These are phyloP conservation scores for Aspergillus japonicus DNA, from an alignment of 2,329 filamentous ascomycete species.

Conservation along the genomic window DNA sequence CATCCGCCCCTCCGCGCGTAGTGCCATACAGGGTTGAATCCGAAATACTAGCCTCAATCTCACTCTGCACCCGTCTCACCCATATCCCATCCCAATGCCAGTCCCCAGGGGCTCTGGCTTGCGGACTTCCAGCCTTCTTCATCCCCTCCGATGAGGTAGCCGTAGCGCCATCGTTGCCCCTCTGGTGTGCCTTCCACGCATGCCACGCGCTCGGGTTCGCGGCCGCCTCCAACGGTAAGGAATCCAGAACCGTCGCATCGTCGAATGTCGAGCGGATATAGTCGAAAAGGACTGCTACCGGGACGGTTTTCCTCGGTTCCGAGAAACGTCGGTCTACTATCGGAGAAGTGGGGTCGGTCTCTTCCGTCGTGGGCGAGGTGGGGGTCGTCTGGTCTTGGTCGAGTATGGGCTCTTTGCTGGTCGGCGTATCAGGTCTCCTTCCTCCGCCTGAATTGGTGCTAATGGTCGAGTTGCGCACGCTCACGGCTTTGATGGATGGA, in stretches of 20 bases:
- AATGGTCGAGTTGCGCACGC: conserved; percentile 36
- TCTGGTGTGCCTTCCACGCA: conserved; percentile 77
- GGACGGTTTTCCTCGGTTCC: conserved; percentile 44
- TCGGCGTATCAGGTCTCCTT: neutral
- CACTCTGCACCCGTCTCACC: conserved; percentile 82
- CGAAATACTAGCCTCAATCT: conserved; percentile 72
- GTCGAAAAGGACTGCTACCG: conserved; percentile 67
- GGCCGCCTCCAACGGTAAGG: conserved; percentile 74
- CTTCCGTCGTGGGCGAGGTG: neutral
- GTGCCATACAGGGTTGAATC: conserved; percentile 76
- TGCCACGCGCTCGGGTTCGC: conserved; percentile 93
- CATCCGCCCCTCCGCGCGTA: conserved; percentile 58
- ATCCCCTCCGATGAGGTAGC: conserved; percentile 19
- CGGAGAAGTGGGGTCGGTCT: conserved; percentile 2
- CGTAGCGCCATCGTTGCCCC: conserved; percentile 27
- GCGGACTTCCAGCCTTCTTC: conserved; percentile 47
- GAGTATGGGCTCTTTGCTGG: neutral
- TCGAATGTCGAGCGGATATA: conserved; percentile 85
- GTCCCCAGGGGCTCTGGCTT: conserved; percentile 65
- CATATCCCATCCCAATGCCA: conserved; percentile 99
- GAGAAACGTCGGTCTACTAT: conserved; percentile 16
- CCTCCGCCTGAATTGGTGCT: neutral
- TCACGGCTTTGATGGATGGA: conserved; percentile 43
- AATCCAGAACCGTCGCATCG: conserved; percentile 72
- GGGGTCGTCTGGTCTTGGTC: neutral